A percentile compares a stretch with the other conserved stretches of the same genome.
phyloP scores from a whole-genome alignment of 768 basidiomycete genomes.

The Hygrophoropsis aurantiaca region DNA sequence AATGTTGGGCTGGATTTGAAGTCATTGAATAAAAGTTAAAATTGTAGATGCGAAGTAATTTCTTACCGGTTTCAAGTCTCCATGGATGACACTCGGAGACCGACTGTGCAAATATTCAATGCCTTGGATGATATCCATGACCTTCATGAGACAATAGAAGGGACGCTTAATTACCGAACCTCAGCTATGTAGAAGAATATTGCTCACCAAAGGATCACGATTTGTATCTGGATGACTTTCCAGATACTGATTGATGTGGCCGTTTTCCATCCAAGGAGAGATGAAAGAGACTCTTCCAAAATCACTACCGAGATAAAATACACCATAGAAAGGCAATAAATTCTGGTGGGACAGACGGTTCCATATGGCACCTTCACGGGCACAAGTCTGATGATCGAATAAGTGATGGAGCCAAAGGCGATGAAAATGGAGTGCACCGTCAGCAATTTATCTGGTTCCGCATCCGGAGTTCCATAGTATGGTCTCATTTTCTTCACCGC shows the following conservation, averaged over 20 bases:
- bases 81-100: conserved; percentile 37
- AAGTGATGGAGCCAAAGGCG: conserved; percentile 8
- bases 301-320: conserved; percentile 19
- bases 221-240: conserved; percentile 19
- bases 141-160: conserved; percentile 16
- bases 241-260: conserved; percentile 32
- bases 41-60: not conserved
- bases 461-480: conserved; percentile 17
- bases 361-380: conserved; percentile 38
- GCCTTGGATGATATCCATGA: conserved; percentile 36
- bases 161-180: conserved; percentile 1
- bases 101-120: conserved; percentile 39
- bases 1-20: conserved; percentile 22
- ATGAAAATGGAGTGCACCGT: conserved; percentile 6
- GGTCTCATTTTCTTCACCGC: conserved; percentile 31
- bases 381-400: too few species aligned
- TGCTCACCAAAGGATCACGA: conserved; percentile 33
- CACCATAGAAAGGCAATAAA: conserved; percentile 36
- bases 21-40: not conserved
- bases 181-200: not conserved
- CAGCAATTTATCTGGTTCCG: conserved; percentile 18
- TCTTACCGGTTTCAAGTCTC: conserved; percentile 42
- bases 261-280: conserved; percentile 27
- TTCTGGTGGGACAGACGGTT: conserved; percentile 38
- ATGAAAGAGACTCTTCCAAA: conserved; percentile 15